A percentile compares a stretch with the other conserved stretches of the same genome.
These are phyloP conservation scores for Pittosporum tobira DNA, from an alignment of 129 eudicot species.

Conservation along the genomic window DNA sequence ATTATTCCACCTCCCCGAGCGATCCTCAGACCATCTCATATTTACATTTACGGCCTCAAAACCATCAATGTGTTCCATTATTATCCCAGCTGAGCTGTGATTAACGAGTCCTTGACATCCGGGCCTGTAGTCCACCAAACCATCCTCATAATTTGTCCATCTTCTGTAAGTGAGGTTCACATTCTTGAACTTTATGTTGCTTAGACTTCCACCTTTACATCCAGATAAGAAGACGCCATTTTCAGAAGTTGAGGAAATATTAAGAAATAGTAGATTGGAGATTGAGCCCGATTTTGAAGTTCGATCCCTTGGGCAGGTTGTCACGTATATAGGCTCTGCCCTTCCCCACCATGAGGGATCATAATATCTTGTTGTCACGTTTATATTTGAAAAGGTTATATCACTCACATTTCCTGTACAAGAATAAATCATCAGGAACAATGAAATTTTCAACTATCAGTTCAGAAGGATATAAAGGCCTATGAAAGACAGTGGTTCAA, in stretches of 20 bases:
- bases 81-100: constrained; percentile 64
- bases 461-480: neutral
- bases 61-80: constrained; percentile 80
- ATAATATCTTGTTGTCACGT: constrained; percentile 81
- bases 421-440: constrained; percentile 1
- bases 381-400: constrained; percentile 76
- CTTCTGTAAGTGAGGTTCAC: constrained; percentile 68
- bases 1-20: constrained; percentile 51
- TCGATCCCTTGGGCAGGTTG: constrained; percentile 71
- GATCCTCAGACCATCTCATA: constrained; percentile 68
- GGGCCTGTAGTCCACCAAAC: constrained; percentile 79
- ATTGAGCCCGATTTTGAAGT: constrained; percentile 52
- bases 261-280: constrained; percentile 51
- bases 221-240: constrained; percentile 90
- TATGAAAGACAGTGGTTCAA: neutral
- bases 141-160: constrained; percentile 71
- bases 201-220: constrained; percentile 43
- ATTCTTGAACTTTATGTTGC: constrained; percentile 53
- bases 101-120: constrained; percentile 87
- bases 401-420: constrained; percentile 79
- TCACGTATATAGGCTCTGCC: constrained; percentile 85
- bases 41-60: constrained; percentile 56
- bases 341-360: constrained; percentile 99
- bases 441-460: neutral
- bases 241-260: constrained; percentile 78